phyloP scores from a whole-genome alignment of 768 basidiomycete genomes.

The Collybia mongolica region DNA sequence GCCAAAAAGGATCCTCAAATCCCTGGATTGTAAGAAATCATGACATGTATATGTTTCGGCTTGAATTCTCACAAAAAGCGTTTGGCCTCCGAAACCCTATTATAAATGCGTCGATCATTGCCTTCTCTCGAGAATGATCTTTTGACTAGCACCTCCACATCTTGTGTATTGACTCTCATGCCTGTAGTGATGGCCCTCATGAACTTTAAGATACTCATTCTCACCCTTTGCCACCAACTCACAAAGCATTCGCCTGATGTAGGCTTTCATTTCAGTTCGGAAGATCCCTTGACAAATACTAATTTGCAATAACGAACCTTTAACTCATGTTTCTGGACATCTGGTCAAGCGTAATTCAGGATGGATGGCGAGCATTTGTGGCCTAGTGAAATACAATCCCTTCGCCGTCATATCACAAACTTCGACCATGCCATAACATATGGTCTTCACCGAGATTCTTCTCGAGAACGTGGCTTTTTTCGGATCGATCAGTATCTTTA shows the following conservation, averaged over 20 bases:
- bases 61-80: no score
- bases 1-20: neutral
- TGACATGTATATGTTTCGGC: no score
- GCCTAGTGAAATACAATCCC: neutral
- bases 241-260: neutral
- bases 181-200: no score
- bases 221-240: no score
- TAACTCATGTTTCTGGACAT: slow-evolving; percentile 1
- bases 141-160: no score
- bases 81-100: no score
- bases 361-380: neutral
- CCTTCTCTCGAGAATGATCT: no score
- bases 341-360: neutral
- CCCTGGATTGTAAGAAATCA: no score
- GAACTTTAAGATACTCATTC: no score
- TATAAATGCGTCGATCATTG: no score
- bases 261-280: neutral
- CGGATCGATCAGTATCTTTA: neutral
- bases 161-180: no score
- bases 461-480: slow-evolving; percentile 1
- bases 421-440: neutral
- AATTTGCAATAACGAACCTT: neutral
- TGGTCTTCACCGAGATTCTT: slow-evolving; percentile 4
- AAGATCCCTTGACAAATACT: neutral
- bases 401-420: neutral